Conservation (phyloP, 2,329 filamentous ascomycete genomes). For the Thelonectria discophora region DNA sequence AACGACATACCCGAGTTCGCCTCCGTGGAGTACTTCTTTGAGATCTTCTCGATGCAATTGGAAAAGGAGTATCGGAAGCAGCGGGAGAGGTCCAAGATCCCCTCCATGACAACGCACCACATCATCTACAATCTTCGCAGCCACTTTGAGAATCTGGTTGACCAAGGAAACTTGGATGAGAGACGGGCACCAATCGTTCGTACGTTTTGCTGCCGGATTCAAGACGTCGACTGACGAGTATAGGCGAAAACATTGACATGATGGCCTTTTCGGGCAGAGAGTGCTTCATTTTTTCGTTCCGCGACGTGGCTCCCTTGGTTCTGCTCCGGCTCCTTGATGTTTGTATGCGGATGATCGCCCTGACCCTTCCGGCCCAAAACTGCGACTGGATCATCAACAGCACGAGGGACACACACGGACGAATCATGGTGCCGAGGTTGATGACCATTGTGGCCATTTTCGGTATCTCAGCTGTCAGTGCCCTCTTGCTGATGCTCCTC, state of each 20-base stretch:
- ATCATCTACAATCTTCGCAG: constrained; percentile 40
- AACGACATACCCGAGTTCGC: not conserved
- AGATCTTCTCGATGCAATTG: constrained; percentile 40
- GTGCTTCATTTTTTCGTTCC: constrained; percentile 26
- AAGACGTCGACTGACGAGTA: not conserved
- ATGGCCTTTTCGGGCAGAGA: constrained; percentile 34
- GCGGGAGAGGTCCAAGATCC: constrained; percentile 8
- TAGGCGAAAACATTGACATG: constrained; percentile 41
- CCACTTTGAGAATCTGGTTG: constrained; percentile 40
- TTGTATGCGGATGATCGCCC: constrained; percentile 19
- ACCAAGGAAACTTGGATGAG: constrained; percentile 31
- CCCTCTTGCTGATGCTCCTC: constrained; percentile 31
- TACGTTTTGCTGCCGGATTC: constrained; percentile 20
- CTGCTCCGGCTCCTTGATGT: constrained; percentile 32
- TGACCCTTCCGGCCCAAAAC: constrained; percentile 28
- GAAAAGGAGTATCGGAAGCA: constrained; percentile 35
- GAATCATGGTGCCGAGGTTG: constrained; percentile 6
- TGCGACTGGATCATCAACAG: constrained; percentile 32
- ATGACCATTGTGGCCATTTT: constrained; percentile 12
- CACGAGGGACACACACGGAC: not conserved
- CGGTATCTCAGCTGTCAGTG: constrained; percentile 17
- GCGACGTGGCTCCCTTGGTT: constrained; percentile 30
- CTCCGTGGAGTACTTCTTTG: constrained; percentile 38
- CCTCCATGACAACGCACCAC: constrained; percentile 35
- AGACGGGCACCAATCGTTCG: constrained; percentile 35